Evolutionary conservation across 371 early-diverging fungal species (phyloP).

Genomic region (Mucor racemosus): DNA sequence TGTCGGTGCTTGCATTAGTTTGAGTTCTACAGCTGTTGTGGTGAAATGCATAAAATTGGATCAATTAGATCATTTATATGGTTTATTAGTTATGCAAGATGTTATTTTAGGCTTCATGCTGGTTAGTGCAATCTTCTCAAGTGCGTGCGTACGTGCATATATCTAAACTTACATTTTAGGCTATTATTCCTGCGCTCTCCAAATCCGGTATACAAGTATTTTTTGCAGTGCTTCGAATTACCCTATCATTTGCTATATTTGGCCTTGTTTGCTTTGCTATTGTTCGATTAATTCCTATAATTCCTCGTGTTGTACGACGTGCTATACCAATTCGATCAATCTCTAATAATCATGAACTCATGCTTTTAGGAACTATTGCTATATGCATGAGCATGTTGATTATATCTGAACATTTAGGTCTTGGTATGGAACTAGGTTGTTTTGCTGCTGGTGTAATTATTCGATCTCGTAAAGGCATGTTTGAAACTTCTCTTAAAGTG

Average conservation of each 20-base stretch:
- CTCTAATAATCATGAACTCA: constrained; percentile 47
- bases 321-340: constrained; percentile 34
- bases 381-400: constrained; percentile 54
- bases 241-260: constrained; percentile 47
- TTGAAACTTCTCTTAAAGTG: constrained; percentile 43
- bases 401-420: constrained; percentile 48
- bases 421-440: constrained; percentile 65
- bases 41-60: constrained; percentile 54
- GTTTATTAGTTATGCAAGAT: constrained; percentile 65
- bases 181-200: constrained; percentile 62
- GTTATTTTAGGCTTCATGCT: constrained; percentile 65
- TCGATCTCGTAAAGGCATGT: constrained; percentile 44
- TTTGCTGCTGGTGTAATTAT: constrained; percentile 69
- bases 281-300: constrained; percentile 32
- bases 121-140: constrained; percentile 28
- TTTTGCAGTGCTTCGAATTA: constrained; percentile 38
- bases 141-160: background rate
- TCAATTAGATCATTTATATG: constrained; percentile 55
- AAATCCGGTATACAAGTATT: constrained; percentile 52
- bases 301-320: constrained; percentile 27
- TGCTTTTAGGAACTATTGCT: constrained; percentile 57
- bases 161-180: constrained; percentile 28
- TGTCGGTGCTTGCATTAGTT: constrained; percentile 59
- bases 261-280: constrained; percentile 43
- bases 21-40: constrained; percentile 63